phyloP scores from a whole-genome alignment of 2,329 filamentous ascomycete species.

The Colletotrichum sp. region DNA sequence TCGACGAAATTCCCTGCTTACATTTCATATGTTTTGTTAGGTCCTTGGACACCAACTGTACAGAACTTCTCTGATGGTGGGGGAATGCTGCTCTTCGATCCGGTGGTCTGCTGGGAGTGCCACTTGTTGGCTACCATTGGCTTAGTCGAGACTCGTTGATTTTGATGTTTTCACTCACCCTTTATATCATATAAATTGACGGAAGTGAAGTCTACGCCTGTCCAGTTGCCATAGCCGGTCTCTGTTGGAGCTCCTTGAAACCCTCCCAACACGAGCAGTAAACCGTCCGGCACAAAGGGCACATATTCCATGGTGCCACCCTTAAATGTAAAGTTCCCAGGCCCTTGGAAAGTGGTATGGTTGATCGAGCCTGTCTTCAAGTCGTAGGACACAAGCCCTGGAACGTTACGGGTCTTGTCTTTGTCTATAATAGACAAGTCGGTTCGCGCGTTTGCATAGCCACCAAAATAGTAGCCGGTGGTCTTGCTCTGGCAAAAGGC shows the following conservation, averaged over 20 bases:
- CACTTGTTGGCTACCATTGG: constrained; percentile 24
- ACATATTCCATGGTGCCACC: constrained; percentile 34
- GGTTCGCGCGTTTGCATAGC: constrained; percentile 31
- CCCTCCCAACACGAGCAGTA: constrained; percentile 38
- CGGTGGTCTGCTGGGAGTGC: constrained; percentile 35
- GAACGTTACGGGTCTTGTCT: constrained; percentile 18
- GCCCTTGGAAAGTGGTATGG: constrained; percentile 26
- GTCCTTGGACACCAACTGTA: constrained; percentile 34
- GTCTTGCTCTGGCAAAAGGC: constrained; percentile 28
- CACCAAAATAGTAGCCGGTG: constrained; percentile 36
- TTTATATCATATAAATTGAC: constrained; percentile 36
- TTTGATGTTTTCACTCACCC: constrained; percentile 1
- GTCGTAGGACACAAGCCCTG: constrained; percentile 35
- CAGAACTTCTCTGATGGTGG: constrained; percentile 33
- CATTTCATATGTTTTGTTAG: constrained; percentile 40
- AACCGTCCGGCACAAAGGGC: constrained; percentile 35
- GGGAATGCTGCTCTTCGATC: constrained; percentile 31
- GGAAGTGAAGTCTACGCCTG: constrained; percentile 28
- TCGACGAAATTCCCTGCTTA: constrained; percentile 21
- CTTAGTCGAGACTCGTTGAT: neutral
- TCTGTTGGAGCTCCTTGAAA: constrained; percentile 26
- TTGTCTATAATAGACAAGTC: constrained; percentile 19
- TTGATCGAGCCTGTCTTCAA: constrained; percentile 33
- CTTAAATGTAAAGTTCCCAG: constrained; percentile 27
- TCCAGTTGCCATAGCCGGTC: constrained; percentile 20